Base-by-base conservation (phyloP, 164 flowering plant species). In the Pachysandra terminalis region DNA sequence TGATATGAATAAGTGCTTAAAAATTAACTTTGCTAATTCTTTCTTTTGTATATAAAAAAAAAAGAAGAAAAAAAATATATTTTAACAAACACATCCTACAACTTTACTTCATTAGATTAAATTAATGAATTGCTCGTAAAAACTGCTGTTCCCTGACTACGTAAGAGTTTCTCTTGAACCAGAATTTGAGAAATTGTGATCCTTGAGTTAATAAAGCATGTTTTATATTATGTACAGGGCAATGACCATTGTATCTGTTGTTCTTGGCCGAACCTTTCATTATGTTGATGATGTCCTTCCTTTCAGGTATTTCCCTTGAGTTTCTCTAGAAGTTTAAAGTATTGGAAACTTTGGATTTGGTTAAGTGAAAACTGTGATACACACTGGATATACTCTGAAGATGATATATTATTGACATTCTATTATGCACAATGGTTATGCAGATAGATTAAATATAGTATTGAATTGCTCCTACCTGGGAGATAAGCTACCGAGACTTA, bases 201-300 rank as follows among this genome's bases (percentile, higher is more conserved):
- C 37, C 22, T 61, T 54, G 54, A 55, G 37, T 13, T 53, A 9
- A 27, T 59, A 0, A 52, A 8, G 14, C 49, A 16, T 41, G 19
- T 62, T 40, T 64, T 37, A 24, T 64, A 19, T 67, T 54, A 15
- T 77, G 65, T 3, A 59, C 94, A 95, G 99, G 84, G 76, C 85
- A 67, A 92, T 95, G 99, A 88, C 99, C 13, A 67, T 89, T 60
- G 74, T 95, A 75, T 95, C 96, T 68, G 99, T 92, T 65, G 81
- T 74, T 74, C 90, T 95, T 75, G 98, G 99, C 57, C 85, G 97
- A 60, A 90, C 97, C 32, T 95, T 95, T 74, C 99, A 95, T 81
- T 95, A 92, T 74, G 84, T 95, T 60, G 99, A 95, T 79, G 97
- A 84, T 58, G 77, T 89, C 69, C 86, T 95, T 55, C 99, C 99